Evolutionary conservation across 345 rosid species (phyloP), one percentile per base, ranked within the genome.

Genomic region (Passiflora organensis): DNA sequence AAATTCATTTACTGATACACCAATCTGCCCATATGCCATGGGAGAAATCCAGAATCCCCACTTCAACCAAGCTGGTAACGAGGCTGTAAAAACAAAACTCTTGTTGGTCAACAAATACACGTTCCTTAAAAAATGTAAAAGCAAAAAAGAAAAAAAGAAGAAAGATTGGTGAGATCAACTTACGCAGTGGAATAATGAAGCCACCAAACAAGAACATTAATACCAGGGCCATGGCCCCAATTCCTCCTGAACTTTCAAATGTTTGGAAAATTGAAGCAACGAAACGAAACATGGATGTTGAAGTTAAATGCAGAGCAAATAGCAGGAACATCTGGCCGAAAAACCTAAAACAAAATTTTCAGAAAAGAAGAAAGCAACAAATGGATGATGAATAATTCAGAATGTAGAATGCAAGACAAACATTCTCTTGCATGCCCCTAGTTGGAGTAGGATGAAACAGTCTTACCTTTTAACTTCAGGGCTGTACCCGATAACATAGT

Each of bases 31-130:
- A 56, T 78, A 81, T 14, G 80, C 50, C 0, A 78, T 15, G 20
- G 82, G 79, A 13, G 81, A 78, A 43, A 76, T 6, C 87, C 83
- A 76, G 60, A 78, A 81, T 5, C 67, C 81, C 83, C 80, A 81
- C 44, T 41, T 16, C 37, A 81, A 18, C 79, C 83, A 78, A 44
- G 49, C 25, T 13, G 83, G 81, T 21, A 81, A 51, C 42, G 72
- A 81, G 24, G 70, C 86, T 81, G 76, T 61, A 61, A 16, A 28
- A 28, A 28, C 11, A 18, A 12, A 10, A n/a, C 39, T 22, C 13
- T 28, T 2, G 52, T 28, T 16, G 13, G 6, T 32, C 15, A 15
- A n/a, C 20, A n/a, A 32, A 13, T 16, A 39, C n/a, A 23, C 14
- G 13, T 10, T 13, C 15, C 3, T 0, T 56, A 38, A 17, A 38